Percentiles rank a stretch among this genome's conserved stretches.
Conservation (phyloP, 208 protist genomes). For the Acanthamoeba rhysodes region DNA sequence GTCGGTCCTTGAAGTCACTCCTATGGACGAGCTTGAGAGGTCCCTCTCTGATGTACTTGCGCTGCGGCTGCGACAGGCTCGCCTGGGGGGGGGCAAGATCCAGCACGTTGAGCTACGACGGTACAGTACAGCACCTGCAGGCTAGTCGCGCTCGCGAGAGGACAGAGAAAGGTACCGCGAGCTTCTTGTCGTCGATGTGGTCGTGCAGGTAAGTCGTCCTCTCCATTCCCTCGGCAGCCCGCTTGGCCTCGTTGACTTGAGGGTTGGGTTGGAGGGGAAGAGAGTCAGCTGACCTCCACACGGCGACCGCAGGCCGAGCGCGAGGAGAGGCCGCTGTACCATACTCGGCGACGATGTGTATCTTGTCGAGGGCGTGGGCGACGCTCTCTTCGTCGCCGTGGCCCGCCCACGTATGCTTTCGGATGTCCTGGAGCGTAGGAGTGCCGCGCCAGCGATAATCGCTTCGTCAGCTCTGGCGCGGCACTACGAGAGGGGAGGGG, state of each 20-base stretch:
- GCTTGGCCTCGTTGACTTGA: conserved; percentile 45
- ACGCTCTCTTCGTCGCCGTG: conserved; percentile 22
- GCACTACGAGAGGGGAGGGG: too few relatives aligned
- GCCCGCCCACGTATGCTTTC: conserved; percentile 21
- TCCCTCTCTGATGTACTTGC: conserved; percentile 31
- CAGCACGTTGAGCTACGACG: too few relatives aligned
- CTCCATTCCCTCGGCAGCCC: conserved; percentile 24
- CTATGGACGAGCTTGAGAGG: background rate
- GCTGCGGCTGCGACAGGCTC: conserved; percentile 2
- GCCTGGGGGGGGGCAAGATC: background rate
- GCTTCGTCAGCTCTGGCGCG: background rate
- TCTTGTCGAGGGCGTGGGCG: conserved; percentile 14
- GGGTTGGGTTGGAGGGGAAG: too few relatives aligned
- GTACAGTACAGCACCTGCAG: background rate
- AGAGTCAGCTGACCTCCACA: too few relatives aligned
- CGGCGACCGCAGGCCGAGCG: too few relatives aligned
- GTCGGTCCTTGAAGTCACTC: conserved; percentile 14
- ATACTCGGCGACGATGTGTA: conserved; percentile 12
- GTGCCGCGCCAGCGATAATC: background rate
- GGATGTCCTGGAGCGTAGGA: background rate
- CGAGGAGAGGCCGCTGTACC: background rate
- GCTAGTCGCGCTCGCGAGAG: too few relatives aligned
- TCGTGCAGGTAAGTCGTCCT: conserved; percentile 1
- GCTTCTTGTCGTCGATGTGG: conserved; percentile 30
- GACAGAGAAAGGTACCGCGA: background rate